These are phyloP conservation scores for Coccomyxa sp. DNA, from an alignment of 139 green algal genomes.

Conservation along the genomic window DNA sequence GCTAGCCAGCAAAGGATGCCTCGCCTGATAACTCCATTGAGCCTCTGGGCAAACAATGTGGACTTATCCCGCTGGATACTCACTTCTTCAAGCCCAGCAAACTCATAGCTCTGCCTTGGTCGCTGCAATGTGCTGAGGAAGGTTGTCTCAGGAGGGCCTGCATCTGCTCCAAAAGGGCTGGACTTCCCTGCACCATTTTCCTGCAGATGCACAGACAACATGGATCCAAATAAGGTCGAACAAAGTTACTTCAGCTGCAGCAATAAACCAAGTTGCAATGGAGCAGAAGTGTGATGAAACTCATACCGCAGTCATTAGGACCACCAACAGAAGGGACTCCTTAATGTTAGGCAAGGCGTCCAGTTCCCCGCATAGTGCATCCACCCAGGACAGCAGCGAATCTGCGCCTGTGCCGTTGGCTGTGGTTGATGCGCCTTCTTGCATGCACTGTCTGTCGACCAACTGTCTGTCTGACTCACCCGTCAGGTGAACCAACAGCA, in stretches of 20 bases:
- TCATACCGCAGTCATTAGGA: not conserved
- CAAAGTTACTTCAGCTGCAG: not conserved
- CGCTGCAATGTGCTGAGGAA: not conserved
- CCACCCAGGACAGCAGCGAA: too few species aligned
- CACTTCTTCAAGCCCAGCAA: not conserved
- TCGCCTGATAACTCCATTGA: conserved; percentile 50
- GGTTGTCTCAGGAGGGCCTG: not conserved
- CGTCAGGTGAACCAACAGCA: too few species aligned
- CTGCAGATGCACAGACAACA: not conserved
- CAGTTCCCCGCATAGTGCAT: not conserved
- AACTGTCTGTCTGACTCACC: too few species aligned
- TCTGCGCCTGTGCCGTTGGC: too few species aligned
- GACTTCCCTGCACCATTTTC: too few species aligned
- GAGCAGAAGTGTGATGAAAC: not conserved
- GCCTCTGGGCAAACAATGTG: conserved; percentile 40
- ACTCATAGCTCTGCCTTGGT: not conserved
- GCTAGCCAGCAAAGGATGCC: not conserved
- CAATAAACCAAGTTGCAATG: not conserved
- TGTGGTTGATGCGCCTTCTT: too few species aligned
- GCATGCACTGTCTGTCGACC: too few species aligned
- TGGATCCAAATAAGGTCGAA: not conserved
- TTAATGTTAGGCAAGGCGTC: not conserved
- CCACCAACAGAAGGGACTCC: too few species aligned
- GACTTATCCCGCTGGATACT: not conserved
- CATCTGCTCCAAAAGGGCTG: too few species aligned